Evolutionary conservation across 1,284 basidiomycete genomes (phyloP).

Genomic region (Ceratobasidium sp.): DNA sequence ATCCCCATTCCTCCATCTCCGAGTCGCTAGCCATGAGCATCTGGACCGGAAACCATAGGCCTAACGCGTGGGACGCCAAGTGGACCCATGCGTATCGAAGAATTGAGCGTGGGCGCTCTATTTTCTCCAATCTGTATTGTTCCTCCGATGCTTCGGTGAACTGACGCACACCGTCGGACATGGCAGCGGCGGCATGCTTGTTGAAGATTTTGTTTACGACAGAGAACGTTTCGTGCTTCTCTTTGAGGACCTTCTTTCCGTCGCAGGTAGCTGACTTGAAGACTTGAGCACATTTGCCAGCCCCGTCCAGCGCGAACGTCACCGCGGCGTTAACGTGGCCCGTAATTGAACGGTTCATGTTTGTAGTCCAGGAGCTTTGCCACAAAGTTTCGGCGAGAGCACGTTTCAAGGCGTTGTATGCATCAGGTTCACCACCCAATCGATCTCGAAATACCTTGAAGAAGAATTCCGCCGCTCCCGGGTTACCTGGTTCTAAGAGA

Average conservation of each 20-base stretch:
- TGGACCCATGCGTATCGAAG: not conserved
- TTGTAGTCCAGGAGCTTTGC: not conserved
- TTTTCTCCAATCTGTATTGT: conserved; percentile 15
- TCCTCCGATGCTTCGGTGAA: not conserved
- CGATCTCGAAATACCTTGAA: not conserved
- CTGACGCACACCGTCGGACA: not conserved
- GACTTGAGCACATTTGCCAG: not conserved
- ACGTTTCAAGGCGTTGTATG: conserved; percentile 1
- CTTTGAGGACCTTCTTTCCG: not conserved
- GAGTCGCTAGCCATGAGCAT: not conserved
- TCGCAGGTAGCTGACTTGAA: not conserved
- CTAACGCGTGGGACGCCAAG: not conserved
- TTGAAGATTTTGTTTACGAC: not conserved
- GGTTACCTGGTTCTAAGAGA: not conserved
- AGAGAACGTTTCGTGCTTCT: not conserved
- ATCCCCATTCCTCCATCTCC: conserved; percentile 24
- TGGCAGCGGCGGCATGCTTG: not conserved
- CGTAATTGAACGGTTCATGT: not conserved
- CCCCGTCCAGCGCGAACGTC: not conserved
- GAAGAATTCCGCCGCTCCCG: not conserved
- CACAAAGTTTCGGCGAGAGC: conserved; percentile 3
- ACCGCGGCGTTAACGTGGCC: conserved; percentile 2
- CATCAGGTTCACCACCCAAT: not conserved
- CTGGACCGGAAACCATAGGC: conserved; percentile 1
- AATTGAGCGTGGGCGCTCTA: conserved; percentile 13